A percentile compares a stretch with the other conserved stretches of the same genome.
Evolutionary conservation across 2,329 filamentous ascomycete species (phyloP).

Genomic region (Colletotrichum shisoi): DNA sequence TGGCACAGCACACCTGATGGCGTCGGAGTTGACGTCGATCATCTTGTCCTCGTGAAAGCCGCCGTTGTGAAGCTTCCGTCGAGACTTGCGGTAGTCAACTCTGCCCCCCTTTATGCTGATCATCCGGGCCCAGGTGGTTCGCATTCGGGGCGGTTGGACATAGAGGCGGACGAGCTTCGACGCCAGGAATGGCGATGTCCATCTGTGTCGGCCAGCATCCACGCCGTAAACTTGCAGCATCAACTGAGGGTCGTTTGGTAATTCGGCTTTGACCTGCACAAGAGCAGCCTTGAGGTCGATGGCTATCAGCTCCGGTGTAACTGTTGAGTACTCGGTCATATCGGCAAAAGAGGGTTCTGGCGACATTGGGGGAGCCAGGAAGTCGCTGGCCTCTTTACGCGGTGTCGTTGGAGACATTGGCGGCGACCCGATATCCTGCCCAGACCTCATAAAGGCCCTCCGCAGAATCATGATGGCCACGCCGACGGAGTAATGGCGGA

Average conservation of each 20-base stretch:
- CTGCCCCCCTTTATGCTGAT: conserved; percentile 83
- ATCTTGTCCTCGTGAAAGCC: conserved; percentile 76
- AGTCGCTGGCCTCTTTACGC: conserved; percentile 44
- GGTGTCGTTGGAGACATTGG: conserved; percentile 42
- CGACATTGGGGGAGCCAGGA: conserved; percentile 51
- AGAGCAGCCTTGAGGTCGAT: conserved; percentile 83
- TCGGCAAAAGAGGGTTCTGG: conserved; percentile 46
- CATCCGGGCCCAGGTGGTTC: conserved; percentile 83
- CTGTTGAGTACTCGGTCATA: conserved; percentile 48
- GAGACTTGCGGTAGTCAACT: conserved; percentile 80
- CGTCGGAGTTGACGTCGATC: conserved; percentile 84
- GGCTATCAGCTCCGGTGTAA: conserved; percentile 72
- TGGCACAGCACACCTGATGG: conserved; percentile 85
- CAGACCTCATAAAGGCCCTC: conserved; percentile 69
- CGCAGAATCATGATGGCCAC: conserved; percentile 80
- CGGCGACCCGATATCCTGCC: conserved; percentile 49
- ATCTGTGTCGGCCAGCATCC: conserved; percentile 84
- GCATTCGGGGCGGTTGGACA: conserved; percentile 84
- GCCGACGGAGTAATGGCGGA: conserved; percentile 88
- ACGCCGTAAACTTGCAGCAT: conserved; percentile 89
- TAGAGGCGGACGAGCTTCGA: conserved; percentile 84
- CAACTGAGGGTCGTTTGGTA: conserved; percentile 88
- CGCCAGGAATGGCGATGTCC: conserved; percentile 82
- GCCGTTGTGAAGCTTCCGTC: conserved; percentile 69
- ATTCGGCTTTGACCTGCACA: conserved; percentile 84